Evolutionary conservation across 2,329 filamentous ascomycete genomes (phyloP).

Genomic region (Alternaria dauci): DNA sequence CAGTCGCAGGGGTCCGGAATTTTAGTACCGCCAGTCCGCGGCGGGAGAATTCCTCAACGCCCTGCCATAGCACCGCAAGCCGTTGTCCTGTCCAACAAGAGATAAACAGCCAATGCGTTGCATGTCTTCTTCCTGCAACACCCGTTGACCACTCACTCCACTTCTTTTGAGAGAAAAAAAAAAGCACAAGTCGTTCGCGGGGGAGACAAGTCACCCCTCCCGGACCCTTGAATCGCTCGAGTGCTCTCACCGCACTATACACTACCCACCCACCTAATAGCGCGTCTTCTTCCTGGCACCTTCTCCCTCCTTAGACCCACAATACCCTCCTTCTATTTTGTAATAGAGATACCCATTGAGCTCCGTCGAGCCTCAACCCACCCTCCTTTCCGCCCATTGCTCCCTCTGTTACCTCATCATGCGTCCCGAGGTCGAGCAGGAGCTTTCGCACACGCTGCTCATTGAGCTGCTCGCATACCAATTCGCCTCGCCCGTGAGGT

Average conservation of each 20-base stretch:
- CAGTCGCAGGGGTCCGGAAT: slow-evolving; percentile 41
- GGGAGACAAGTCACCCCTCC: slow-evolving; percentile 20
- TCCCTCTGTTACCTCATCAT: slow-evolving; percentile 62
- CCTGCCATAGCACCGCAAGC: slow-evolving; percentile 21
- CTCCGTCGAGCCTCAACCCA: slow-evolving; percentile 33
- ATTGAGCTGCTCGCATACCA: slow-evolving; percentile 99
- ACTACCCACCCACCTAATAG: slow-evolving; percentile 19
- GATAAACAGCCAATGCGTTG: slow-evolving; percentile 48
- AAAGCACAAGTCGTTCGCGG: slow-evolving; percentile 18
- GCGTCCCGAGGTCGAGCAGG: slow-evolving; percentile 99
- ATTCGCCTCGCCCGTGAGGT: slow-evolving; percentile 97
- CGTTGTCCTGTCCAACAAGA: slow-evolving; percentile 32
- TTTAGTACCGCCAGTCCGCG: slow-evolving; percentile 38
- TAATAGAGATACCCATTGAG: slow-evolving; percentile 39
- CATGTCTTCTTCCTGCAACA: slow-evolving; percentile 29
- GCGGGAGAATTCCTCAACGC: slow-evolving; percentile 47
- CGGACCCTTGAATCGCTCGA: slow-evolving; percentile 21
- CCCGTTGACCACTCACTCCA: slow-evolving; percentile 25
- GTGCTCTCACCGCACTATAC: slow-evolving; percentile 23
- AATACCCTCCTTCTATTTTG: slow-evolving; percentile 32
- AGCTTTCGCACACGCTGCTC: slow-evolving; percentile 96
- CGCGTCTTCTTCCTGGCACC: slow-evolving; percentile 27
- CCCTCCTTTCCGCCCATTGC: slow-evolving; percentile 13
- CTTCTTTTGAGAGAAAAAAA: slow-evolving; percentile 3
- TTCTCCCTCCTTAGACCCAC: slow-evolving; percentile 25